A percentile compares a stretch with the other conserved stretches of the same genome.
phyloP scores from a whole-genome alignment of 108 stramenopile genomes.

The Nitzschia inconspicua region DNA sequence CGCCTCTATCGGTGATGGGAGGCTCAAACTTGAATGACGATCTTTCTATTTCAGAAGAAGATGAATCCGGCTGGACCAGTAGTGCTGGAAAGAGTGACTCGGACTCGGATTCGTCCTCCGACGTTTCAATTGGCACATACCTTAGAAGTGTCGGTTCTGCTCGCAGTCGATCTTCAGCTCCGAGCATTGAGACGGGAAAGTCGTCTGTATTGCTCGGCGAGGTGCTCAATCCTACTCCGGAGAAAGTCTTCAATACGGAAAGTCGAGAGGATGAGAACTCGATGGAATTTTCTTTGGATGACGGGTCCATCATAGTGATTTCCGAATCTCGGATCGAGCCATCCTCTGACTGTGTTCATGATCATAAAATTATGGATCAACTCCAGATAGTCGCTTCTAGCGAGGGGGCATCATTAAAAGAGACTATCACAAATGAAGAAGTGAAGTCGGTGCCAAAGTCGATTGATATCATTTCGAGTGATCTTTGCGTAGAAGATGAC shows the following conservation, averaged over 20 bases:
- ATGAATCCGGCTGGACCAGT: constrained; percentile 22
- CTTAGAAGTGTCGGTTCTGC: constrained; percentile 4
- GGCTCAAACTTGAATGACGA: no score
- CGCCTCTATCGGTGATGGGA: no score
- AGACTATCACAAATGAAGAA: background rate
- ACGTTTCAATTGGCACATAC: constrained; percentile 5
- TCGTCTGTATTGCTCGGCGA: background rate
- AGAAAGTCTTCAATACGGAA: background rate
- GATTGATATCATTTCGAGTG: no score
- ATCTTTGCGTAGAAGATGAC: no score
- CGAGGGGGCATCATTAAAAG: background rate
- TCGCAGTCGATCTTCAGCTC: constrained; percentile 5
- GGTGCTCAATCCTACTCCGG: background rate
- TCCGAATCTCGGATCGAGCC: background rate
- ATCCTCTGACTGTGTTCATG: background rate
- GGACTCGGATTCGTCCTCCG: constrained; percentile 5
- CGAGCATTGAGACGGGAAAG: background rate
- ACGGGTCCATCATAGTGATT: background rate
- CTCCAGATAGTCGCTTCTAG: background rate
- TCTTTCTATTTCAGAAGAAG: constrained; percentile 7
- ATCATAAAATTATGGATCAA: background rate
- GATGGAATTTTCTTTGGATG: background rate
- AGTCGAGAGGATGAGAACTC: background rate
- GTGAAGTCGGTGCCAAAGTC: background rate
- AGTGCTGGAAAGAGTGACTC: background rate